Conservation (phyloP, 805 yeast species). For the Pichia ethanolica region DNA sequence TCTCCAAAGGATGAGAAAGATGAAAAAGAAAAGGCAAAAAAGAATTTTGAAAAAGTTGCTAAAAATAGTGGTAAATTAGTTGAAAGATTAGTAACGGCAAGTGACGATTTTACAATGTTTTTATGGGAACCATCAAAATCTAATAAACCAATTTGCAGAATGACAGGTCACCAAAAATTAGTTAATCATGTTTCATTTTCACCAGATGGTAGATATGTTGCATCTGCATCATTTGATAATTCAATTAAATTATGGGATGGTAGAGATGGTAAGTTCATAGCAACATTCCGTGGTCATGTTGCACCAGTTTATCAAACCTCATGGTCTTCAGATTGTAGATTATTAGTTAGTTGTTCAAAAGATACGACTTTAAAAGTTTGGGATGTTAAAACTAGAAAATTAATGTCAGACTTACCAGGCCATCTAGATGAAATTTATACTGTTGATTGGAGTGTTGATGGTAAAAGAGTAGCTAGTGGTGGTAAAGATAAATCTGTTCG, state of each 20-base stretch:
- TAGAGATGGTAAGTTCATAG: slow-evolving; percentile 76
- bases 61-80: slow-evolving; percentile 43
- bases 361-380: slow-evolving; percentile 95
- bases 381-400: slow-evolving; percentile 83
- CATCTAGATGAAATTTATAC: slow-evolving; percentile 94
- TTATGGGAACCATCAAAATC: slow-evolving; percentile 87
- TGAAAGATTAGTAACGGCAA: slow-evolving; percentile 88
- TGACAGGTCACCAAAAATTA: slow-evolving; percentile 96
- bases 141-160: slow-evolving; percentile 78
- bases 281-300: slow-evolving; percentile 93
- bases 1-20: slow-evolving; percentile 38
- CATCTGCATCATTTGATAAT: slow-evolving; percentile 92
- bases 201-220: slow-evolving; percentile 88
- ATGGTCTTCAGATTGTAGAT: slow-evolving; percentile 92
- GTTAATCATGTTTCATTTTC: slow-evolving; percentile 94
- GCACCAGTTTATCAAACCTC: slow-evolving; percentile 97
- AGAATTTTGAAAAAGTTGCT: slow-evolving; percentile 57
- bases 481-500: slow-evolving; percentile 94
- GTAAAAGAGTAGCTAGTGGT: slow-evolving; percentile 90
- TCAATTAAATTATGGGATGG: slow-evolving; percentile 97
- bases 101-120: slow-evolving; percentile 97
- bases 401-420: slow-evolving; percentile 88
- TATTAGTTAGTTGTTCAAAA: slow-evolving; percentile 88
- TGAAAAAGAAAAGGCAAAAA: slow-evolving; percentile 46
- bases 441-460: slow-evolving; percentile 97